Conservation (phyloP, 2,329 filamentous ascomycete species). For the Neonectria neomacrospora region DNA sequence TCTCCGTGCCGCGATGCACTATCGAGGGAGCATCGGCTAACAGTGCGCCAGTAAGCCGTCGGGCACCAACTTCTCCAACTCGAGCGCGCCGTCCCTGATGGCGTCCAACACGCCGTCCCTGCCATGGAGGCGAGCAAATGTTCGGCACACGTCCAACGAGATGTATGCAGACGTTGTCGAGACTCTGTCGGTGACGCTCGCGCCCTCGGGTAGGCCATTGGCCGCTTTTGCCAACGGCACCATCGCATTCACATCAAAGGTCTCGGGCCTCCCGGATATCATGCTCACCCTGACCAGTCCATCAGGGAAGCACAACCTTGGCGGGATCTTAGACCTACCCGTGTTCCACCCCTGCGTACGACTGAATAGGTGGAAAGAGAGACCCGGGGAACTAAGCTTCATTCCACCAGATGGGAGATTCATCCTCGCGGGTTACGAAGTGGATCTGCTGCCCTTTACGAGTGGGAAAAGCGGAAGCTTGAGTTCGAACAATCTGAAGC, state of each 20-base stretch:
- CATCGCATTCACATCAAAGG: slow-evolving; percentile 93
- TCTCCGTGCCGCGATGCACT: background rate
- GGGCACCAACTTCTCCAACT: slow-evolving; percentile 51
- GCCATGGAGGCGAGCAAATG: slow-evolving; percentile 91
- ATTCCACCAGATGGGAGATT: slow-evolving; percentile 95
- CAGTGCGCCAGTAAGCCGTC: slow-evolving; percentile 53
- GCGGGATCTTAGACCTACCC: slow-evolving; percentile 81
- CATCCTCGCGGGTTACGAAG: slow-evolving; percentile 92
- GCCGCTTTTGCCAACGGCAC: slow-evolving; percentile 90
- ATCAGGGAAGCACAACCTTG: slow-evolving; percentile 81
- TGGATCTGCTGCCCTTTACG: slow-evolving; percentile 83
- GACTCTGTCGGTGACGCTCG: slow-evolving; percentile 85
- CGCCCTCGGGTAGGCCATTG: slow-evolving; percentile 88
- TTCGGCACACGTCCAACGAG: slow-evolving; percentile 96
- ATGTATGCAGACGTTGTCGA: slow-evolving; percentile 97
- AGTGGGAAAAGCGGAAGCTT: slow-evolving; percentile 65
- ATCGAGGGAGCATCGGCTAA: slow-evolving; percentile 19
- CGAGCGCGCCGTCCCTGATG: slow-evolving; percentile 54
- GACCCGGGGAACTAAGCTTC: slow-evolving; percentile 92
- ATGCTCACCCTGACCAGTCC: slow-evolving; percentile 81
- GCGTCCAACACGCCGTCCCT: slow-evolving; percentile 66
- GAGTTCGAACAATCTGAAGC: slow-evolving; percentile 73
- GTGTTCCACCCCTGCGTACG: slow-evolving; percentile 97
- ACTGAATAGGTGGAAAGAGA: slow-evolving; percentile 87
- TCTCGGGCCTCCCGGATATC: slow-evolving; percentile 95